Conservation (phyloP, 2,329 filamentous ascomycete genomes). For the Teratosphaeria epicoccoides region DNA sequence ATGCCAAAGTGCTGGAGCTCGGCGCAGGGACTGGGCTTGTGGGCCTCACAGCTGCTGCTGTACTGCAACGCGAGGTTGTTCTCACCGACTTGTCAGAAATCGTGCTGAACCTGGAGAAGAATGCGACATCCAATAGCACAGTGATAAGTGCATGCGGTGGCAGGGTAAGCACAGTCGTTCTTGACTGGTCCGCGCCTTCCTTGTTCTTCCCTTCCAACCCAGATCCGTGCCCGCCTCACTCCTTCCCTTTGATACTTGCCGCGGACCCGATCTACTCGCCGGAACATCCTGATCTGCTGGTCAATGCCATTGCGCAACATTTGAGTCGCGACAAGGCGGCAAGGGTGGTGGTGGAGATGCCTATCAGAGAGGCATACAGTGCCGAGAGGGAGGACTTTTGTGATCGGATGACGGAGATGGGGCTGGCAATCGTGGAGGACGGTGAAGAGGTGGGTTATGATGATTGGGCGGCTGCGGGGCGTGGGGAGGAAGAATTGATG, state of each 20-base stretch:
- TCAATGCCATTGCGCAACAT: slow-evolving; percentile 58
- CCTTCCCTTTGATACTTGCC: slow-evolving; percentile 57
- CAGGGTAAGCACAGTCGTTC: slow-evolving; percentile 52
- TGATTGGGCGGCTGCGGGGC: slow-evolving; percentile 54
- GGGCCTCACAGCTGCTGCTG: slow-evolving; percentile 68
- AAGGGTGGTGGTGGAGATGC: slow-evolving; percentile 68
- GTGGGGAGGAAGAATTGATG: slow-evolving; percentile 27
- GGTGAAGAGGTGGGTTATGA: slow-evolving; percentile 57
- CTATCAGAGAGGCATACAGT: slow-evolving; percentile 60
- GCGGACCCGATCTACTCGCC: slow-evolving; percentile 84
- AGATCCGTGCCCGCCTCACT: slow-evolving; percentile 4
- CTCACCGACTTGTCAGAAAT: slow-evolving; percentile 82
- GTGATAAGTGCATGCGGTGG: slow-evolving; percentile 42
- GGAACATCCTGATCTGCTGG: slow-evolving; percentile 65
- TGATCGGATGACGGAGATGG: slow-evolving; percentile 46
- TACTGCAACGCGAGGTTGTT: slow-evolving; percentile 56
- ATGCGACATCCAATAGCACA: slow-evolving; percentile 54
- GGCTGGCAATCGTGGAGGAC: slow-evolving; percentile 46
- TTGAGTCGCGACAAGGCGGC: slow-evolving; percentile 47
- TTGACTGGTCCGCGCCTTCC: slow-evolving; percentile 61
- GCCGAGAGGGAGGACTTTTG: slow-evolving; percentile 55
- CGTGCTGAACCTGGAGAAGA: slow-evolving; percentile 66
- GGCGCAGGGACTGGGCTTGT: slow-evolving; percentile 88
- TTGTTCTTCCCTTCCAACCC: background rate
- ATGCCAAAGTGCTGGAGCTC: slow-evolving; percentile 53